Evolutionary conservation across 352 stramenopile species (phyloP).

Genomic region (Hyaloperonospora brassicae): DNA sequence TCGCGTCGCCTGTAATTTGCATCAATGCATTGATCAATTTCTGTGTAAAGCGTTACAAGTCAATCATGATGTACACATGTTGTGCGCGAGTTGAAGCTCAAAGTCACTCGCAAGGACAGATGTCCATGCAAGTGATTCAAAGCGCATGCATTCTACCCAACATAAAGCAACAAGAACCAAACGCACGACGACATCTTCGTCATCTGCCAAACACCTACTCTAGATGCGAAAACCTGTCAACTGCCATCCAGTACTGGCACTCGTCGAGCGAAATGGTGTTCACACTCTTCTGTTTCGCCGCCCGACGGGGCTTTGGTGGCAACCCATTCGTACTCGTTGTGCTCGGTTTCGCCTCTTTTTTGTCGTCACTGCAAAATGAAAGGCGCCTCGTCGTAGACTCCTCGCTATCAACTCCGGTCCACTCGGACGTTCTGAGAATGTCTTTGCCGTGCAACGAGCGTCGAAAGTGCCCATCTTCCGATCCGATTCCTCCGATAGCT

Average conservation of each 20-base stretch:
- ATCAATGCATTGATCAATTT: too few relatives aligned
- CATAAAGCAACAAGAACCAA: too few relatives aligned
- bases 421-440: not conserved
- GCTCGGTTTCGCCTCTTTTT: constrained; percentile 1
- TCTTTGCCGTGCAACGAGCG: not conserved
- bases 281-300: constrained; percentile 15
- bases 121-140: too few relatives aligned
- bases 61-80: too few relatives aligned
- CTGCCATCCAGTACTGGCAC: constrained; percentile 16
- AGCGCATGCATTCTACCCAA: too few relatives aligned
- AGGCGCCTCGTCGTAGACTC: constrained; percentile 6
- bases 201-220: constrained; percentile 1
- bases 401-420: not conserved
- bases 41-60: too few relatives aligned
- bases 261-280: constrained; percentile 10
- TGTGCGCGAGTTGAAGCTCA: too few relatives aligned
- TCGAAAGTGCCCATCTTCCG: too few relatives aligned
- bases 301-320: constrained; percentile 7
- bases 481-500: too few relatives aligned
- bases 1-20: too few relatives aligned
- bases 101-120: too few relatives aligned
- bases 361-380: not conserved
- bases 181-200: too few relatives aligned
- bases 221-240: constrained; percentile 20
- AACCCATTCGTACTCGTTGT: constrained; percentile 7